Evolutionary conservation across 345 rosid genomes (phyloP), one percentile per base, ranked within the genome.

Genomic region (Rhizophora mangle): DNA sequence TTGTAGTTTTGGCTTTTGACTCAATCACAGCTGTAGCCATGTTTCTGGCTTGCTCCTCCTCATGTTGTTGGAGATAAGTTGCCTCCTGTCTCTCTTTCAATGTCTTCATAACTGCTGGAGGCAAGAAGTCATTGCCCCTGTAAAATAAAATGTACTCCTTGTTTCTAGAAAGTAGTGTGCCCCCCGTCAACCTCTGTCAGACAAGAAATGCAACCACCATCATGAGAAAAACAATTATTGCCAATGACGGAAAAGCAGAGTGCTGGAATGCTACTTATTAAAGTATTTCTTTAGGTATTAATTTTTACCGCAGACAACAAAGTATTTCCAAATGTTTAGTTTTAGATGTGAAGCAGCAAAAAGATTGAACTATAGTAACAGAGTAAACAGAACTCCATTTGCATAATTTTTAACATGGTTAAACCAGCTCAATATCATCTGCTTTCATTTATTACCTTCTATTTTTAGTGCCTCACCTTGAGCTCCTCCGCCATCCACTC

Each of bases 401-500:
- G 59, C 59, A 26, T 22, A 13, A 13, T 8, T 22, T 3, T 9
- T 55, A 39, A 22, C 22, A 51, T 6, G 18, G 68, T 52, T 19
- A 68, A 67, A 26, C 10, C 53, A 18, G 31, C 53, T 21, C 37
- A 16, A 39, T 29, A 27, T 19, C 11, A 29, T 31, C 56, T 11
- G 24, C 31, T 43, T 27, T 29, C 34, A 60, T 47, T 31, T 55
- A 26, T 55, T 36, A 60, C 21, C 10, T 1, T 8, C 26, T 32
- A n/a, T 53, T 43, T 54, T 2, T 62, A 21, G 26, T 13, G 47
- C 69, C 84, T 73, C 62, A 90, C 96, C 96, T 85, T 87, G 31
- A 94, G 96, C 67, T 91, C 97, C 70, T 89, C 97, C 2, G 97
- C 95, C 98, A 94, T 94, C 75, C 96, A 85, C 75, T 94, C 98